Evolutionary conservation across 441 rosid genomes (phyloP), one percentile per base, ranked within the genome.

Genomic region (Viola pubescens): DNA sequence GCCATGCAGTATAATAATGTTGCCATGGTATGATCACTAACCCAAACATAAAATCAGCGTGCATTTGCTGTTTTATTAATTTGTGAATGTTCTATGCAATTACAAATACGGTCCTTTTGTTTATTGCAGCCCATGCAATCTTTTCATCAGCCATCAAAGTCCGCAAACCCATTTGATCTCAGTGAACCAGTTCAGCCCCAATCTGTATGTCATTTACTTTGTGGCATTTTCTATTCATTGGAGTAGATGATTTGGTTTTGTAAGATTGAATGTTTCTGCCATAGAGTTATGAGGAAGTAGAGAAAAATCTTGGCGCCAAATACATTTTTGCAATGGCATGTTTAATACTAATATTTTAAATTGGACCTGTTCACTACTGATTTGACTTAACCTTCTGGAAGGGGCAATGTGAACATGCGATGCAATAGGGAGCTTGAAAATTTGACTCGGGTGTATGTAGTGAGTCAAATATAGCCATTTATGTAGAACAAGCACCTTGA

Each of bases 81-180:
- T 52, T 41, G 37, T 42, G 3, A 38, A 50, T 69, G 26, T 58
- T 13, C 58, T 60, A 54, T 59, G 48, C 34, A 34, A 41, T 45
- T 41, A 61, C 43, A 51, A 45, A 26, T 60, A 11, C 38, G 67
- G 34, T 67, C 14, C 58, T 19, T 64, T 4, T 71, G 6, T 68
- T 53, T 65, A 13, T 43, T 71, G 60, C 88, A 85, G 95, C 74
- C 84, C n/a, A 72, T 76, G 70, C 81, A 81, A 61, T 64, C 79
- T 69, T 77, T 75, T 70, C 70, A 77, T 34, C 94, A 71, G 64
- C 70, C 70, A 63, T 59, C 85, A 16, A 77, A 63, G 59, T 86
- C 99, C 9, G 56, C 74, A 69, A 94, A 94, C 78, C 99, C 99
- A 57, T 94, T 94, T 78, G 99, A 88, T 74, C 53, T 78, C 60